Evolutionary conservation across 768 basidiomycete species (phyloP).

Genomic region (Termitomyces sp.): DNA sequence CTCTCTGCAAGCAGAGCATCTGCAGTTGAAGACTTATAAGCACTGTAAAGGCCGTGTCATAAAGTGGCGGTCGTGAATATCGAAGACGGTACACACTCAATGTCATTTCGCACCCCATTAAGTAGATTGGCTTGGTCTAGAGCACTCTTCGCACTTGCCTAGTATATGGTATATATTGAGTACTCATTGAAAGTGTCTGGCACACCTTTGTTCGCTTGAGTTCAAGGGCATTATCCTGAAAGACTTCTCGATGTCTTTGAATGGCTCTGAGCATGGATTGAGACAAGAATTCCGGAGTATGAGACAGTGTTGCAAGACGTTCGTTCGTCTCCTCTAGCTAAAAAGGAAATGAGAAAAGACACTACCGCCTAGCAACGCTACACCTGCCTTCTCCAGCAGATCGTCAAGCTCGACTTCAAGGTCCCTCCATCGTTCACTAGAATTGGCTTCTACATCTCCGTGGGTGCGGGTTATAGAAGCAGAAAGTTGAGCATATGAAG

Average conservation of each 20-base stretch:
- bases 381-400: slow-evolving; percentile 70
- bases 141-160: slow-evolving; percentile 79
- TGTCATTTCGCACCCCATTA: slow-evolving; percentile 89
- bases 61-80: neutral
- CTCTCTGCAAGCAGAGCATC: slow-evolving; percentile 88
- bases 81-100: slow-evolving; percentile 57
- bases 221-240: slow-evolving; percentile 83
- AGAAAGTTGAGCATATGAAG: slow-evolving; percentile 84
- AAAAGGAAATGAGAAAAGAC: slow-evolving; percentile 11
- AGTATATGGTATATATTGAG: neutral
- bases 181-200: neutral
- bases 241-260: slow-evolving; percentile 85
- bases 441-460: slow-evolving; percentile 63
- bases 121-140: slow-evolving; percentile 85
- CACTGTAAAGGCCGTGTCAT: slow-evolving; percentile 35
- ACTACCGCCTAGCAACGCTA: slow-evolving; percentile 1
- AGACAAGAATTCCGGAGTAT: slow-evolving; percentile 65
- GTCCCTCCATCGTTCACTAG: slow-evolving; percentile 71
- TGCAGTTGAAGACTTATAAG: slow-evolving; percentile 85
- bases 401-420: slow-evolving; percentile 85
- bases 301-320: slow-evolving; percentile 62
- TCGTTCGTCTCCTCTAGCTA: slow-evolving; percentile 88
- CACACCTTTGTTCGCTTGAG: slow-evolving; percentile 77
- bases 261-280: slow-evolving; percentile 85
- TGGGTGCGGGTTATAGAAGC: slow-evolving; percentile 49